Conservation (phyloP, 73 alveolate genomes). For the Uronychia binucleata region DNA sequence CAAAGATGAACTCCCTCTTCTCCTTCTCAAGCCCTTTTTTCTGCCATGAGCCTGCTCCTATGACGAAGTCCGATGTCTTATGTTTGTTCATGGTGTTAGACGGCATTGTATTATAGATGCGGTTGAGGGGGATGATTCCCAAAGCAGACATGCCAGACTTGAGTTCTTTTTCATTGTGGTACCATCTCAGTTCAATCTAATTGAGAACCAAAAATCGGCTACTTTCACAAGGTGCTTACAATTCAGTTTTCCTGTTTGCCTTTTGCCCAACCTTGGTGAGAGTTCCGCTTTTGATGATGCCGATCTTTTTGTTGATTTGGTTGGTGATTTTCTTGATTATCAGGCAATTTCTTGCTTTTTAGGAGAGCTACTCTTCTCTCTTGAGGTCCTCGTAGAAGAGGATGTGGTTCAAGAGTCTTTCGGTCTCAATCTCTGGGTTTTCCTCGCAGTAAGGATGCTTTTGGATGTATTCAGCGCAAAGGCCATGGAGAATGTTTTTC, state of each 20-base stretch:
- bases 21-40: constrained; percentile 53
- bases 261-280: constrained; percentile 65
- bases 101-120: constrained; percentile 50
- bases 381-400: constrained; percentile 54
- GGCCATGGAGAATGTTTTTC: neutral
- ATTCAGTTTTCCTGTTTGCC: constrained; percentile 37
- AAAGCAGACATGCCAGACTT: constrained; percentile 19
- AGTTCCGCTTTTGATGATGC: constrained; percentile 38
- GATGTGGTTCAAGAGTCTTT: constrained; percentile 46
- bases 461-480: constrained; percentile 4
- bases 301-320: constrained; percentile 33
- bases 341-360: constrained; percentile 47
- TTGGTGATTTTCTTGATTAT: constrained; percentile 47
- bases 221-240: neutral
- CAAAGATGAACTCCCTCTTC: constrained; percentile 65
- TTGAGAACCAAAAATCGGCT: constrained; percentile 39
- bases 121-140: constrained; percentile 42
- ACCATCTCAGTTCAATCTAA: constrained; percentile 53
- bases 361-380: constrained; percentile 48
- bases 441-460: constrained; percentile 13
- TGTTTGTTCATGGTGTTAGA: constrained; percentile 17
- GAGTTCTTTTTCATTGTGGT: constrained; percentile 60
- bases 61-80: constrained; percentile 51
- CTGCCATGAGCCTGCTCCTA: constrained; percentile 62
- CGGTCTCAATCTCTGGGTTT: constrained; percentile 59